Conservation (phyloP, 441 rosid genomes). For the Biscutella laevigata region DNA sequence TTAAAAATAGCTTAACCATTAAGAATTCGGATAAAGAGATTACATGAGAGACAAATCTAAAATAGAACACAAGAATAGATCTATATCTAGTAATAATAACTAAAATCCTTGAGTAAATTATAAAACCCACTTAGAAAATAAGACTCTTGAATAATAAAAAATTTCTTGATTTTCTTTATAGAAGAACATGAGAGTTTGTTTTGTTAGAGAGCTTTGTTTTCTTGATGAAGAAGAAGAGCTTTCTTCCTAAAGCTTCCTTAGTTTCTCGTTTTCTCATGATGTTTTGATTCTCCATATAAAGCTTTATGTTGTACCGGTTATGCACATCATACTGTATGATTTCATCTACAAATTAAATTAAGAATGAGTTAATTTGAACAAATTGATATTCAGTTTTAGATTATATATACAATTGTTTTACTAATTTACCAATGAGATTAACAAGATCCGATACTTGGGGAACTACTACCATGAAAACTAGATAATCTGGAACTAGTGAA, state of each 20-base stretch:
- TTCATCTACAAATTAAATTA: conserved; percentile 39
- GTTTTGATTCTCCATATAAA: conserved; percentile 57
- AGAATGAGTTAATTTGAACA: too few relatives aligned
- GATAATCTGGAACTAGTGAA: too few relatives aligned
- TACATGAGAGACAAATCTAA: conserved; percentile 7
- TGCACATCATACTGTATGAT: too few relatives aligned
- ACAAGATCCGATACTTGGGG: too few relatives aligned
- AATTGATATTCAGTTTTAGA: too few relatives aligned
- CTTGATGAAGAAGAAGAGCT: conserved; percentile 60
- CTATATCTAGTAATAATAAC: conserved; percentile 26
- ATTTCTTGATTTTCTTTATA: neutral
- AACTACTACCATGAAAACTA: too few relatives aligned
- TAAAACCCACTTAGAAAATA: conserved; percentile 12
- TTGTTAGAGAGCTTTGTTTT: conserved; percentile 49
- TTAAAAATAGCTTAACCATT: conserved; percentile 9
- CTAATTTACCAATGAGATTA: too few relatives aligned
- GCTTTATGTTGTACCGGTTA: conserved; percentile 54
- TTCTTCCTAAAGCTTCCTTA: conserved; percentile 57
- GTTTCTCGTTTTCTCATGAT: conserved; percentile 73
- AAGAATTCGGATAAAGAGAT: conserved; percentile 9
- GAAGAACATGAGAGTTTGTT: conserved; percentile 1
- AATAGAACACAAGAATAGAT: conserved; percentile 4
- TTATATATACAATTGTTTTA: too few relatives aligned
- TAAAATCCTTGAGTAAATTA: conserved; percentile 18
- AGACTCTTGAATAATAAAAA: conserved; percentile 2